These are phyloP conservation scores for Lactarius vividus DNA, from an alignment of 768 basidiomycete genomes.

Conservation along the genomic window DNA sequence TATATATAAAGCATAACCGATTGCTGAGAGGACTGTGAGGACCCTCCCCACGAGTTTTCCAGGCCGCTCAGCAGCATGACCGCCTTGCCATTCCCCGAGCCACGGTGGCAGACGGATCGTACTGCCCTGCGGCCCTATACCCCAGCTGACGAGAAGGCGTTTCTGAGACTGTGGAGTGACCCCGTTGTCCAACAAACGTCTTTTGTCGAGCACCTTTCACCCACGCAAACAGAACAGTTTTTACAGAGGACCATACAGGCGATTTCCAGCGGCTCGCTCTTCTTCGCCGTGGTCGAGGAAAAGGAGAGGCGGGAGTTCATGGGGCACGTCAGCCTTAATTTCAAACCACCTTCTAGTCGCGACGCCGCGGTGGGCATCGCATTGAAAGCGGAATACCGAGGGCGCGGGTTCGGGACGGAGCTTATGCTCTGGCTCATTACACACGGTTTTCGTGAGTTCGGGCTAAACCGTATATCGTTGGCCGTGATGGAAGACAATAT, in stretches of 20 bases:
- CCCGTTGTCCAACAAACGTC: conserved; percentile 17
- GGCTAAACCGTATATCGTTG: conserved; percentile 42
- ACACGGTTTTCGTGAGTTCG: conserved; percentile 41
- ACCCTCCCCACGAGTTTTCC: neutral
- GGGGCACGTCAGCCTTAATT: conserved; percentile 35
- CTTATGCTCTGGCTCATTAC: conserved; percentile 42
- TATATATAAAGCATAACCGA: neutral
- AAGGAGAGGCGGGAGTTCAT: conserved; percentile 35
- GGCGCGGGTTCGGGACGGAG: conserved; percentile 43
- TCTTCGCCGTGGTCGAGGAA: conserved; percentile 34
- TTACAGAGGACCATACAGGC: conserved; percentile 15
- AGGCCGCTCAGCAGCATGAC: neutral
- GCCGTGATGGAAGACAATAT: conserved; percentile 40
- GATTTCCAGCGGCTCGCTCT: conserved; percentile 12
- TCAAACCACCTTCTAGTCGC: conserved; percentile 32
- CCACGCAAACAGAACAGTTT: conserved; percentile 16
- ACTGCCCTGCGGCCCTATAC: conserved; percentile 18
- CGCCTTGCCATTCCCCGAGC: neutral
- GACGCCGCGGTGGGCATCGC: conserved; percentile 37
- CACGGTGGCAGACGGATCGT: conserved; percentile 21
- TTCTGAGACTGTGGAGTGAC: conserved; percentile 23
- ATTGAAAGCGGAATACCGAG: conserved; percentile 37
- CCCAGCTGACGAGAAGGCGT: conserved; percentile 11
- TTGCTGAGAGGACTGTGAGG: neutral
- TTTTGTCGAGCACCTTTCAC: conserved; percentile 21